Conservation (phyloP, 2,329 filamentous ascomycete genomes). For the Malbranchea cinnamomea region DNA sequence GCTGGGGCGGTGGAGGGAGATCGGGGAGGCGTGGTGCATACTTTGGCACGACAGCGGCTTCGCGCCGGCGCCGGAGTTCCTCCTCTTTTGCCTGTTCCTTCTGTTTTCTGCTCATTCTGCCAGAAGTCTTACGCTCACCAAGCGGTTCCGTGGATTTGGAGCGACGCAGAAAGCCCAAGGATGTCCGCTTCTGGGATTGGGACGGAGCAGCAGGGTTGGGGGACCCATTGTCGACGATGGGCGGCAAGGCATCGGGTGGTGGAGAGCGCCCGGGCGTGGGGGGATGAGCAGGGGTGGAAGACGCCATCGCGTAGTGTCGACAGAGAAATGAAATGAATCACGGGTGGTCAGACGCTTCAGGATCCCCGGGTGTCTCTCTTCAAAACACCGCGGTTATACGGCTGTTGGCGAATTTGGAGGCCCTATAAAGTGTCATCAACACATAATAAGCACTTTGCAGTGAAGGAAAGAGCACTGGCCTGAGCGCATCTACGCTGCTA, state of each 20-base stretch:
- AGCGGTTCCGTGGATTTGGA: conserved; percentile 51
- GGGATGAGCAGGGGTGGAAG: conserved; percentile 5
- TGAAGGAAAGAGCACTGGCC: no score
- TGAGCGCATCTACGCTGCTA: no score
- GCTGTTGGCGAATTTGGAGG: no score
- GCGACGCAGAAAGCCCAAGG: conserved; percentile 47
- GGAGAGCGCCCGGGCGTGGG: conserved; percentile 5
- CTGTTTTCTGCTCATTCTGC: conserved; percentile 21
- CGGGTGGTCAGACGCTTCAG: no score
- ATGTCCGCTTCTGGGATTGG: conserved; percentile 27
- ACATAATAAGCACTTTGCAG: no score
- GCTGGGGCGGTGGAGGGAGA: conserved; percentile 30
- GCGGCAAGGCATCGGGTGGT: conserved; percentile 5
- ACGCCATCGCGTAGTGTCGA: background rate
- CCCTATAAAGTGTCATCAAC: no score
- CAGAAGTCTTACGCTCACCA: conserved; percentile 35
- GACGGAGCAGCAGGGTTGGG: background rate
- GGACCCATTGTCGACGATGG: conserved; percentile 5
- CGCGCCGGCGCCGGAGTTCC: conserved; percentile 39
- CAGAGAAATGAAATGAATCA: background rate
- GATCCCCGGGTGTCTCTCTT: no score
- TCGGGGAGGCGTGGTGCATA: conserved; percentile 42
- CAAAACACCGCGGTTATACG: no score
- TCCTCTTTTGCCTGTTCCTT: conserved; percentile 32
- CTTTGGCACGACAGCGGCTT: conserved; percentile 40